These are phyloP conservation scores for Spergularia marina DNA, from an alignment of 148 eudicot genomes.

Conservation along the genomic window DNA sequence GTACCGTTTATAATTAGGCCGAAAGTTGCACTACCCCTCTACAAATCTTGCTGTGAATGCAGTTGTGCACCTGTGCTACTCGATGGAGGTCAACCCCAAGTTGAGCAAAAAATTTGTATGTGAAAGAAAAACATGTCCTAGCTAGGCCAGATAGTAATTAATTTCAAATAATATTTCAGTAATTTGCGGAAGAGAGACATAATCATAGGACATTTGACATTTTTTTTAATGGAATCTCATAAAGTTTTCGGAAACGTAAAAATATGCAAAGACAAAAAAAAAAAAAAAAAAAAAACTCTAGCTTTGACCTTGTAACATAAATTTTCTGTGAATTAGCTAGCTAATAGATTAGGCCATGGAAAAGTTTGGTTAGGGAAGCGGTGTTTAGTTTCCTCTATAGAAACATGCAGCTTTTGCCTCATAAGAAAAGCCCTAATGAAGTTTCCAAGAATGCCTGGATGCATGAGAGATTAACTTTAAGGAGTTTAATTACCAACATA, in stretches of 20 bases:
- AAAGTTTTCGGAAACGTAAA: not conserved
- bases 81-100: no score
- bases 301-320: slow-evolving; percentile 1
- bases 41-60: no score
- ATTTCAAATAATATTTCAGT: not conserved
- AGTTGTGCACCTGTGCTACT: no score
- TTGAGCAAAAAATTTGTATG: no score
- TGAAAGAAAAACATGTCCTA: not conserved
- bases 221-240: not conserved
- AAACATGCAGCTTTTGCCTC: slow-evolving; percentile 13
- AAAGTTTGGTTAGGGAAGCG: slow-evolving; percentile 7
- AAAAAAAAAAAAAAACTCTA: not conserved
- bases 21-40: no score
- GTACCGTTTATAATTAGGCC: no score
- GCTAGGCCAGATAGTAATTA: not conserved
- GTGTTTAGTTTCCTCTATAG: slow-evolving; percentile 10
- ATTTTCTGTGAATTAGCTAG: not conserved
- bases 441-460: slow-evolving; percentile 8
- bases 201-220: slow-evolving; percentile 6
- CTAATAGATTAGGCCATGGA: slow-evolving; percentile 14
- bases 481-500: not conserved
- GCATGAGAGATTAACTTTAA: not conserved
- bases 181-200: not conserved
- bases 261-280: not conserved
- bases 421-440: slow-evolving; percentile 9